Base-by-base conservation (phyloP, 371 early-diverging fungal genomes). In the Apophysomyces ossiformis region DNA sequence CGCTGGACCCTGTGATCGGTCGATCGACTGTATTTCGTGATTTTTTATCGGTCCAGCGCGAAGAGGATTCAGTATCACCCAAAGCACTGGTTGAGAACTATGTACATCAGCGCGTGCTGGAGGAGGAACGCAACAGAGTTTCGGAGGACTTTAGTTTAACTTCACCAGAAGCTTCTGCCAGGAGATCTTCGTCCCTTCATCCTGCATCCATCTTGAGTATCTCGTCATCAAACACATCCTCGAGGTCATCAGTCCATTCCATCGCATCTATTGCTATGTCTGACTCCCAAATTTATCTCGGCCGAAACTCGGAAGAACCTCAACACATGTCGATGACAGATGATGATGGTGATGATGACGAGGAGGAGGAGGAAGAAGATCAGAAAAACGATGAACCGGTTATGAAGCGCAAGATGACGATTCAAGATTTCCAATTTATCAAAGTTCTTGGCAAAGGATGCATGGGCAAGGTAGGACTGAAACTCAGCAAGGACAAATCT, bases 351-450 rank as follows among this genome's bases (percentile, higher is more conserved):
- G 21, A 50, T 47, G 61, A 36, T 16, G 71, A 13, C 58, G 67
- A 59, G 61, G 67, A 59, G 61, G 64, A 26, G 66, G 77, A 56
- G 73, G 72, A 58, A 75, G 71, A 39, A 68, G 73, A 43, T 73
- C 71, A 57, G 76, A 76, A 60, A 57, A 75, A 66, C 32, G 32
- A 26, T 26, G 32, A 26, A 26, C 32, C 65, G 67, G 4, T 67
- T 71, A 15, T 74, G 71, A 65, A 78, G 77, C 39, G 50, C 69
- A 71, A 71, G 37, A 32, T 74, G 60, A 50, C 69, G 37, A 61
- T 84, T 2, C 66, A 77, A 21, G 80, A 86, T 60, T 85, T 80
- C 66, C 64, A 76, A 41, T 61, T 86, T n/a, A 64, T 84, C 39
- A 79, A 76, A 63, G 77, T 82, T 7, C 58, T 87, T 9, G 85